phyloP scores from a whole-genome alignment of 2,329 filamentous ascomycete genomes.

The Allantophomopsis lycopodina region DNA sequence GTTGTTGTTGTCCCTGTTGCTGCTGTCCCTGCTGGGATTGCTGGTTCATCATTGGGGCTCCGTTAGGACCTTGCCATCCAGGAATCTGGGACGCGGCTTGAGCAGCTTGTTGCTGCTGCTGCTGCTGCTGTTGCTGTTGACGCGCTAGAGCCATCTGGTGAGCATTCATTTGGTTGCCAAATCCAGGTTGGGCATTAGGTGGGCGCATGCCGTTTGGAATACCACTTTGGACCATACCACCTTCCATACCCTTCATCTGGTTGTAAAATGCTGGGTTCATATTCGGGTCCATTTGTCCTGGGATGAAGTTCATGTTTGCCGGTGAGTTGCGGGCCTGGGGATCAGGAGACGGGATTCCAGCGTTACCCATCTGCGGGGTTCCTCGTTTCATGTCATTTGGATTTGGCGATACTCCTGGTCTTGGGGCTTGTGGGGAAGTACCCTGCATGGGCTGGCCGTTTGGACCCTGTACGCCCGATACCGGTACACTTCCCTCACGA shows the following conservation, averaged over 20 bases:
- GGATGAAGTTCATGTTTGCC: conserved; percentile 49
- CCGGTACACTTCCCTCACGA: conserved; percentile 33
- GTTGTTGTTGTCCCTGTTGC: too few species aligned
- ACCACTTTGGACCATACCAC: conserved; percentile 37
- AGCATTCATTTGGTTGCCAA: conserved; percentile 38
- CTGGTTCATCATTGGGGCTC: conserved; percentile 32
- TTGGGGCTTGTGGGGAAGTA: conserved; percentile 52
- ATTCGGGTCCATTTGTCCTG: conserved; percentile 45
- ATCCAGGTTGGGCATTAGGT: conserved; percentile 53
- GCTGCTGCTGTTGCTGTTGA: conserved; percentile 26
- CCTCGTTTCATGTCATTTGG: conserved; percentile 67
- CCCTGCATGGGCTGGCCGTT: conserved; percentile 53
- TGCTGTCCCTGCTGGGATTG: conserved; percentile 23
- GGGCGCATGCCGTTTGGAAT: conserved; percentile 56
- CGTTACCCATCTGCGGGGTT: conserved; percentile 58
- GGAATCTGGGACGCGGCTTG: conserved; percentile 5
- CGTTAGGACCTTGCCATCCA: conserved; percentile 19
- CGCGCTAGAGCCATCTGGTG: conserved; percentile 46
- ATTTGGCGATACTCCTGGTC: conserved; percentile 62
- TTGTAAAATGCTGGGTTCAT: conserved; percentile 48
- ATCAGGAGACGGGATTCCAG: conserved; percentile 51
- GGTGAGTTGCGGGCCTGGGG: conserved; percentile 56
- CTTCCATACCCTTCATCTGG: conserved; percentile 30
- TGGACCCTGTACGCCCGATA: conserved; percentile 36
- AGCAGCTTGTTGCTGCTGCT: conserved; percentile 19